Base-by-base conservation (phyloP, 2,329 filamentous ascomycete genomes). In the Diaporthe ilicicola region DNA sequence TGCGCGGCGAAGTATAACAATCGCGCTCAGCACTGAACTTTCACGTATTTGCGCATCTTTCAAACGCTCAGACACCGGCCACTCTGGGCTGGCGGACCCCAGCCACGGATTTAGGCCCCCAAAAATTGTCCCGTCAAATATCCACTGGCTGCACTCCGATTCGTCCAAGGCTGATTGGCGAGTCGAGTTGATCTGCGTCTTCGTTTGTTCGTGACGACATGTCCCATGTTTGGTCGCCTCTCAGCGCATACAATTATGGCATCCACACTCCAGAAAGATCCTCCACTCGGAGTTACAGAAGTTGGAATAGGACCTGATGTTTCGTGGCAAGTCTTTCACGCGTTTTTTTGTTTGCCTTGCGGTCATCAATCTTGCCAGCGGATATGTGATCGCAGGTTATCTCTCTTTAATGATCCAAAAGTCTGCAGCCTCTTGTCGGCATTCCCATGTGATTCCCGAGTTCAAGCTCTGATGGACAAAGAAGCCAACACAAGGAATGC, bases 61-160 rank as follows among this genome's bases (percentile, higher is more conserved):
- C 56, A 3, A 8, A 27, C 56, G 56, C 56, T 62, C 56, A 46
- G 56, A 48, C 56, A 15, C 27, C 12, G 39, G 56, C 27, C 27
- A 46, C 6, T 10, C 19, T 34, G 12, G 27, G 13, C 19, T 17
- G 42, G 37, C 37, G 37, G 37, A 39, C 37, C 37, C 37, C 37
- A 15, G 29, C 59, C 59, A 17, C 59, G 42, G 59, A 24, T 44
- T 59, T 24, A 17, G 17, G 50, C 15, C 50, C 4, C 27, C 27
- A 32, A 53, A 15, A 53, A 22, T 15, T 53, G 8, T 32, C 9
- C 50, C 22, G 24, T 12, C 54, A 17, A 39, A 7, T 56, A 17
- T 13, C 12, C 37, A 12, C 17, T 59, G 22, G 24, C 12, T 5
- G 29, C 27, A 12, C 1, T 12, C 17, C 19, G 39, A 48, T 62